Evolutionary conservation across 2,329 filamentous ascomycete species (phyloP).

Genomic region (Cordyceps sp.): DNA sequence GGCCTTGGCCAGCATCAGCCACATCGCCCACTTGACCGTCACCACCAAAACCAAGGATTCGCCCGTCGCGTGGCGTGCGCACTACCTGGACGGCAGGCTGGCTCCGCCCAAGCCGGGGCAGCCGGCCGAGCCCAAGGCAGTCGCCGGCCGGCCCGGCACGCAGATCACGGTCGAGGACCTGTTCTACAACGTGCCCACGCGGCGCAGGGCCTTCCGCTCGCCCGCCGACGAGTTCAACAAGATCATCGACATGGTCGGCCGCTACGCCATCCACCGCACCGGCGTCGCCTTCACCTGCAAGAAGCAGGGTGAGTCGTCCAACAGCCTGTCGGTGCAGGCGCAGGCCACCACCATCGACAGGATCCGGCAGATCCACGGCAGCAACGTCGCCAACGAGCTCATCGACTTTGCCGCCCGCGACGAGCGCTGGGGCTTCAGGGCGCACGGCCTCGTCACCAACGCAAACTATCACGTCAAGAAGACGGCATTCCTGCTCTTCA

Average conservation of each 20-base stretch:
- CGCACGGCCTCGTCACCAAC: slow-evolving; percentile 69
- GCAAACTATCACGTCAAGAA: slow-evolving; percentile 91
- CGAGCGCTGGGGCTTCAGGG: slow-evolving; percentile 67
- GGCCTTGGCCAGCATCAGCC: slow-evolving; percentile 91
- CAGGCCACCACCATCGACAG: slow-evolving; percentile 60
- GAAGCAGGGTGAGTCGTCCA: slow-evolving; percentile 78
- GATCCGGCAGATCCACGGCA: slow-evolving; percentile 81
- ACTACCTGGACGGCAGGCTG: slow-evolving; percentile 72
- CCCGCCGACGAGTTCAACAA: slow-evolving; percentile 93
- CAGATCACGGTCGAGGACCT: slow-evolving; percentile 94
- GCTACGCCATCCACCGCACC: slow-evolving; percentile 81
- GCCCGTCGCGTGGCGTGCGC: slow-evolving; percentile 75
- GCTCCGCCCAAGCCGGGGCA: slow-evolving; percentile 77
- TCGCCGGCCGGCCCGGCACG: slow-evolving; percentile 75
- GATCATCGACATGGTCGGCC: slow-evolving; percentile 85
- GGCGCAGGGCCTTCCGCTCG: slow-evolving; percentile 78
- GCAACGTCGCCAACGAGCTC: slow-evolving; percentile 71
- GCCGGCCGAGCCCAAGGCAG: slow-evolving; percentile 67
- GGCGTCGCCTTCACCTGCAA: slow-evolving; percentile 95
- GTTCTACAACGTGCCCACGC: slow-evolving; percentile 89
- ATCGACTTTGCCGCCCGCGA: slow-evolving; percentile 60
- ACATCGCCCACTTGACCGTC: slow-evolving; percentile 89
- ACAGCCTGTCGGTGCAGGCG: slow-evolving; percentile 63
- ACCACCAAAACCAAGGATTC: slow-evolving; percentile 88
- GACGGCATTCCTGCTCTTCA: slow-evolving; percentile 77